Base-by-base conservation (phyloP, 176 grass and related monocot species). In the Rhynchospora tenuis region DNA sequence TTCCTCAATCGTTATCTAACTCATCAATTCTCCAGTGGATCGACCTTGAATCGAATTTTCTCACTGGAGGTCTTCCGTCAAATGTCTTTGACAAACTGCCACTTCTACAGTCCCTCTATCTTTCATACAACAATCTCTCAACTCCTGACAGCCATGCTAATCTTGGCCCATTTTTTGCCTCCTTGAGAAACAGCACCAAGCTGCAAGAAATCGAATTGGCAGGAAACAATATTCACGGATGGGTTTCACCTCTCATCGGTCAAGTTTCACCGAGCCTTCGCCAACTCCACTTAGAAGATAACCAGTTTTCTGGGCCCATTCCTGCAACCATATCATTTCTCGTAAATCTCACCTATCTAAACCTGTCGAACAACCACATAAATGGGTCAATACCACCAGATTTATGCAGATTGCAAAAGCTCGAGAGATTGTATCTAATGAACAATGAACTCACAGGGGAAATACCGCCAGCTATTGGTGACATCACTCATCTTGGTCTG, bases 211-310 rank as follows among this genome's bases (percentile, higher is more conserved):
- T 99, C 31, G 91, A 81, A 51, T 52, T 99, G 59, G 89, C 96
- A 55, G 85, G 80, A 56, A 99, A 95, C 84, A 87, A 86, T 63
- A 72, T 99, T 44, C 81, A 82, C 47, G 91, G 96, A 46, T 60
- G 50, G 26, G 73, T 99, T 9, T 91, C 96, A 0, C 46, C 89
- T 6, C 27, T 89, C 12, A 58, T 95, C 5, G 93, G 93, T 5
- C 68, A 86, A 29, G 80, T 99, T 61, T 90, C 93, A 9, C 14
- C 69, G 0, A 83, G 71, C 7, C 89, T 99, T 74, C 71, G 45
- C 44, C 93, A 95, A 76, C 87, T 99, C 64, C 88, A 95, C 55
- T 86, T 99, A 6, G 93, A 99, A 83, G 87, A 90, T 84, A 99
- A 99, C 80, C 65, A 47, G 24, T 90, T 99, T 69, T 92, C 83